Evolutionary conservation across 495 filamentous ascomycete genomes (phyloP).

Genomic region (Lophiostoma macrostomum): DNA sequence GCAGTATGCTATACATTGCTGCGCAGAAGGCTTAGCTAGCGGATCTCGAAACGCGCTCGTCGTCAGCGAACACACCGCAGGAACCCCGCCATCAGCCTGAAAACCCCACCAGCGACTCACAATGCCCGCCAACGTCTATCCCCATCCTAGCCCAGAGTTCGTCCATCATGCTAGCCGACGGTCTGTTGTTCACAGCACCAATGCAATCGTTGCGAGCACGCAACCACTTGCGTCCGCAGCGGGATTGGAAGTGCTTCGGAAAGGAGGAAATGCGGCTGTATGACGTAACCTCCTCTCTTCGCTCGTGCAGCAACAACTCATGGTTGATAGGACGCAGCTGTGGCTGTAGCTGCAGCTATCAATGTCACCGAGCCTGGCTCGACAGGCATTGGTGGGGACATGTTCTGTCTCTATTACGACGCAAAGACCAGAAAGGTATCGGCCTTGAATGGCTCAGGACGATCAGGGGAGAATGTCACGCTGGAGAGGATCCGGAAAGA

Average conservation of each 20-base stretch:
- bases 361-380: slow-evolving; percentile 92
- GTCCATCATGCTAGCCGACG: slow-evolving; percentile 76
- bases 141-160: slow-evolving; percentile 58
- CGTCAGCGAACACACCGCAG: neutral
- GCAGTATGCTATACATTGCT: no score
- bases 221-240: slow-evolving; percentile 89
- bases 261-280: slow-evolving; percentile 87
- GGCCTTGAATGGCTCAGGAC: slow-evolving; percentile 87
- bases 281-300: slow-evolving; percentile 1
- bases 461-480: slow-evolving; percentile 66
- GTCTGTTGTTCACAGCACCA: slow-evolving; percentile 87
- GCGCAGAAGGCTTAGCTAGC: no score
- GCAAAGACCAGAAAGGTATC: slow-evolving; percentile 75
- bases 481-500: slow-evolving; percentile 66
- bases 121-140: slow-evolving; percentile 53
- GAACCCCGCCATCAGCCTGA: neutral
- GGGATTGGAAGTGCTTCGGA: slow-evolving; percentile 75
- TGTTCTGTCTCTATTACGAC: slow-evolving; percentile 95
- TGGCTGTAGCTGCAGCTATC: slow-evolving; percentile 82
- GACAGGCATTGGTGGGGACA: slow-evolving; percentile 96
- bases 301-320: neutral
- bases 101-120: neutral
- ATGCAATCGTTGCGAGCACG: slow-evolving; percentile 87
- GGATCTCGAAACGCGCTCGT: no score
- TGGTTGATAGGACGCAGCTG: slow-evolving; percentile 76